phyloP scores from a whole-genome alignment of 768 basidiomycete species.

The Boletales sp. region DNA sequence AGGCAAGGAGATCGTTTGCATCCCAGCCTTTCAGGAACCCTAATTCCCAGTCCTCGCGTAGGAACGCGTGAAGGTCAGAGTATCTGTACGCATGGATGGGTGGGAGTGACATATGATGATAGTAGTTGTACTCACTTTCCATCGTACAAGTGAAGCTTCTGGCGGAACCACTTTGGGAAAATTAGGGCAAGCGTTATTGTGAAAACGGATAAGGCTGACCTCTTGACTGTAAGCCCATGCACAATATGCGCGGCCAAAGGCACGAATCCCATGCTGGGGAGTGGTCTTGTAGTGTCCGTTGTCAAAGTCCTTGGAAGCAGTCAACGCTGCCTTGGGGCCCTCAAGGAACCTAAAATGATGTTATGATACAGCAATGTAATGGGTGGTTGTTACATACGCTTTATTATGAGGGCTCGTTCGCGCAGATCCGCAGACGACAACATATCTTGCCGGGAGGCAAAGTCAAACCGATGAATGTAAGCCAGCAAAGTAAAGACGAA shows the following conservation, averaged over 20 bases:
- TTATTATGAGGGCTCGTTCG: constrained; percentile 54
- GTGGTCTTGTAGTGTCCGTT: constrained; percentile 47
- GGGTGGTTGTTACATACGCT: constrained; percentile 35
- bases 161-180: constrained; percentile 47
- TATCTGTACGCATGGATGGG: constrained; percentile 30
- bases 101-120: neutral
- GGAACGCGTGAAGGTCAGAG: constrained; percentile 44
- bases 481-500: constrained; percentile 8
- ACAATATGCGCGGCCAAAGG: constrained; percentile 53
- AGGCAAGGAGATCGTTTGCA: constrained; percentile 50
- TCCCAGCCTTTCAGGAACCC: constrained; percentile 45
- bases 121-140: constrained; percentile 33
- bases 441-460: constrained; percentile 35
- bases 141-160: constrained; percentile 40
- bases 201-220: constrained; percentile 26
- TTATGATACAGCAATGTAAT: neutral
- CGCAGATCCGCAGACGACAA: constrained; percentile 51
- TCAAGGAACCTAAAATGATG: constrained; percentile 48
- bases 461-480: neutral
- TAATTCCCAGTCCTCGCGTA: constrained; percentile 51
- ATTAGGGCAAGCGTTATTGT: neutral
- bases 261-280: constrained; percentile 49
- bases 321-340: constrained; percentile 52
- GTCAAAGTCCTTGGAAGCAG: constrained; percentile 52
- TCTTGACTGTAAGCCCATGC: constrained; percentile 60